Evolutionary conservation across 495 filamentous ascomycete genomes (phyloP).

Genomic region (Aspergillus biplanus): DNA sequence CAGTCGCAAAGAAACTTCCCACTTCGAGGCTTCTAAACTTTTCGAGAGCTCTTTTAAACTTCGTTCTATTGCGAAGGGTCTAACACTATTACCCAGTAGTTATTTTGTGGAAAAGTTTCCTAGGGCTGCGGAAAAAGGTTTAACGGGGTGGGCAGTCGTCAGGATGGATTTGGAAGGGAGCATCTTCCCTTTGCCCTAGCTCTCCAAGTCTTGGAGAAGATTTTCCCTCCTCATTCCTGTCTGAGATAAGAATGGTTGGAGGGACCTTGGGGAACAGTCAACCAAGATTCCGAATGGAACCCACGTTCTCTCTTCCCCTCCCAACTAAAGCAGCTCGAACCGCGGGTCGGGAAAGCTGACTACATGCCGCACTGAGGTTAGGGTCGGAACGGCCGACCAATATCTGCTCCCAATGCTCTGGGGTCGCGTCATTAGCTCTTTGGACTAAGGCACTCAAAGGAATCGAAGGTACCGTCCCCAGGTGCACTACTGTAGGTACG

Average conservation of each 20-base stretch:
- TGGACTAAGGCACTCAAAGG: neutral
- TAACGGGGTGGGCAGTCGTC: neutral
- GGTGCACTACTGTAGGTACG: constrained; percentile 16
- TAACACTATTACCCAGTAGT: neutral
- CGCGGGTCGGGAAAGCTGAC: constrained; percentile 19
- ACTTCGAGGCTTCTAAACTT: no score
- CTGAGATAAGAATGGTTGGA: constrained; percentile 4
- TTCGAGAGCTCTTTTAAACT: neutral
- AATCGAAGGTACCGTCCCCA: neutral
- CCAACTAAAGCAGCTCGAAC: constrained; percentile 7
- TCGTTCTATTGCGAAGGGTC: neutral
- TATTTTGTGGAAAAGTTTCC: neutral
- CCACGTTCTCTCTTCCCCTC: constrained; percentile 13
- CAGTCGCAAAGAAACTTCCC: no score
- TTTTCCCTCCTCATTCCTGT: constrained; percentile 5
- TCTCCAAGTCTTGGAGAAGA: neutral
- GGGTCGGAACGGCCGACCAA: constrained; percentile 14
- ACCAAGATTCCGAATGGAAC: constrained; percentile 25
- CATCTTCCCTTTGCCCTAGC: neutral
- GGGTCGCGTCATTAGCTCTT: constrained; percentile 2
- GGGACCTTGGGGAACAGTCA: constrained; percentile 19
- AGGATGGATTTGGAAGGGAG: neutral
- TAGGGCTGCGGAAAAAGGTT: neutral
- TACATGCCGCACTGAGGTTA: constrained; percentile 20
- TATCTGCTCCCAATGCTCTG: neutral